A percentile compares a stretch with the other conserved stretches of the same genome.
These are phyloP conservation scores for Fusarium pseudograminearum DNA, from an alignment of 2,329 filamentous ascomycete genomes.

Conservation along the genomic window DNA sequence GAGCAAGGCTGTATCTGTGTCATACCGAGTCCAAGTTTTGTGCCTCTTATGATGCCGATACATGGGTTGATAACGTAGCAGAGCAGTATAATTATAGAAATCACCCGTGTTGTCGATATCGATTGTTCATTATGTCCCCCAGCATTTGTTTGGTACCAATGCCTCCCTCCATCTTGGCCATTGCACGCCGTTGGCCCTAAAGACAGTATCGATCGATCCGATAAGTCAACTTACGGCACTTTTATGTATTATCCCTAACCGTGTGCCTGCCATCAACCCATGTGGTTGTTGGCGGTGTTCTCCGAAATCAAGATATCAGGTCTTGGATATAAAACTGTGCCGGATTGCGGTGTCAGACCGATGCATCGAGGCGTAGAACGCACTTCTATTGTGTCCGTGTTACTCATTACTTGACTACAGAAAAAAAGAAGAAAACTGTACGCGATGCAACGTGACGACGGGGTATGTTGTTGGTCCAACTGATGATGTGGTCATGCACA, in stretches of 20 bases:
- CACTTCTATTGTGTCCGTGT: neutral
- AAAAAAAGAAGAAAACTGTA: neutral
- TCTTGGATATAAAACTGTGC: conserved; percentile 6
- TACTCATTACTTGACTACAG: neutral
- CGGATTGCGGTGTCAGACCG: neutral
- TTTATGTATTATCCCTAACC: neutral
- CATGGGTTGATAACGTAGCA: neutral
- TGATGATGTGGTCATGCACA: neutral
- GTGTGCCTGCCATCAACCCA: neutral
- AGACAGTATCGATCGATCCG: neutral
- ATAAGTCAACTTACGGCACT: conserved; percentile 1
- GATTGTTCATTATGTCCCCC: neutral
- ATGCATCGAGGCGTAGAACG: neutral
- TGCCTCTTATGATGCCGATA: neutral
- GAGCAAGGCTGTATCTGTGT: neutral
- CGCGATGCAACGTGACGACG: neutral
- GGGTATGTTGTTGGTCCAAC: neutral
- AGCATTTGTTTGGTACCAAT: neutral
- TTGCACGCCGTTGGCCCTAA: neutral
- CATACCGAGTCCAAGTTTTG: neutral
- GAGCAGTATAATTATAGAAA: neutral
- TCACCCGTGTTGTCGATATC: neutral
- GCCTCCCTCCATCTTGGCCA: neutral
- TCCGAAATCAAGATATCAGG: conserved; percentile 13
- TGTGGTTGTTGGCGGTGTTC: conserved; percentile 19